Evolutionary conservation across 164 flowering plant species (phyloP).

Genomic region (Taxillus chinensis): DNA sequence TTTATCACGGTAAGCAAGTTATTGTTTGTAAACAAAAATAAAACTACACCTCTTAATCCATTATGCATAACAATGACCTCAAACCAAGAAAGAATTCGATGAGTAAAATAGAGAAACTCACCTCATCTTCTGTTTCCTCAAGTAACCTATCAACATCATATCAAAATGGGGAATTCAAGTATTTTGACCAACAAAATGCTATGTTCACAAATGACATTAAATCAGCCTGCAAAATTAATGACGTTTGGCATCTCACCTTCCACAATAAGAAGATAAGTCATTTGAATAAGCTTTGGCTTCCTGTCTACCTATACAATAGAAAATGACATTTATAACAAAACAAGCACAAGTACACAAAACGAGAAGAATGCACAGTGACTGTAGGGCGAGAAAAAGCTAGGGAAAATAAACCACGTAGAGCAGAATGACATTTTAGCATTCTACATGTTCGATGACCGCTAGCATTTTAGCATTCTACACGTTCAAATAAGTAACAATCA

Average conservation of each 20-base stretch:
- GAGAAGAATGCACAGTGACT: neutral
- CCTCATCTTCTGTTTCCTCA: constrained; percentile 96
- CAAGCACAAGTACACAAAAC: neutral
- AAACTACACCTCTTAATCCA: neutral
- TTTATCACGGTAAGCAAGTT: too few species aligned
- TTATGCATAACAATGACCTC: neutral
- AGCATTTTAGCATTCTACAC: neutral
- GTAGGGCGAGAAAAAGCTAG: neutral
- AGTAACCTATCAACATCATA: constrained; percentile 52
- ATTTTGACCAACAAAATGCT: neutral
- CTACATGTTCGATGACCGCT: neutral
- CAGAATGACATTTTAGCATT: too few species aligned
- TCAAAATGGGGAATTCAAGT: neutral
- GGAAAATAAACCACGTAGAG: too few species aligned
- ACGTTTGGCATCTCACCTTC: constrained; percentile 50
- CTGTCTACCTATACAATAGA: constrained; percentile 48
- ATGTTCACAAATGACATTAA: neutral
- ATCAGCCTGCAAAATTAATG: neutral
- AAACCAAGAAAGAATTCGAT: neutral
- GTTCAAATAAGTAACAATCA: neutral
- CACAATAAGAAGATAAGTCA: constrained; percentile 79
- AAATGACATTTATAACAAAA: neutral
- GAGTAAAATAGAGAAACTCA: constrained; percentile 15
- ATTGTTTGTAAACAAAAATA: neutral
- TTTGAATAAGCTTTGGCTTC: constrained; percentile 84